Percentiles rank a stretch among this genome's conserved stretches.
Evolutionary conservation across 352 stramenopile species (phyloP).

Genomic region (Paralagenidium karlingii): DNA sequence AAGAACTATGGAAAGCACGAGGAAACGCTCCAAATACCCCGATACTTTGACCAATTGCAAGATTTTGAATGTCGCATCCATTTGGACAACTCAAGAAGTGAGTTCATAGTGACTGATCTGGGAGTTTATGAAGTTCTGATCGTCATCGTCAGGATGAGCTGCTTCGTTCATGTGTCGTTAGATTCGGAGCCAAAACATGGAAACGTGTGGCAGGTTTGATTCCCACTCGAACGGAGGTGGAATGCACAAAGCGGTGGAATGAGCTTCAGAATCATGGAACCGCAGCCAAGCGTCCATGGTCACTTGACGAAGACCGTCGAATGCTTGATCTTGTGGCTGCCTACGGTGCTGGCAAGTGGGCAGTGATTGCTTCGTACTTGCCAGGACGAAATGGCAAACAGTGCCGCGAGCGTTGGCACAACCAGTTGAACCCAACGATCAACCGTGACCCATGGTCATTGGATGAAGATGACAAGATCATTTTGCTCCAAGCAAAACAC

Average conservation of each 20-base stretch:
- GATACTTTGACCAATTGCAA: no score
- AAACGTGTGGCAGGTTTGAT: constrained; percentile 45
- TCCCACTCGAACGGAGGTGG: constrained; percentile 17
- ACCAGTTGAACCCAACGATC: constrained; percentile 92
- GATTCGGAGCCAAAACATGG: constrained; percentile 69
- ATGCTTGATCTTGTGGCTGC: constrained; percentile 37
- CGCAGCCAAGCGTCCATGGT: constrained; percentile 64
- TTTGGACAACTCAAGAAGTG: constrained; percentile 41
- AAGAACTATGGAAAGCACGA: no score
- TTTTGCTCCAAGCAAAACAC: constrained; percentile 54
- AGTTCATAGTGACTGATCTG: constrained; percentile 3
- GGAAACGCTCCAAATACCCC: no score
- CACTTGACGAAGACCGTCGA: constrained; percentile 37
- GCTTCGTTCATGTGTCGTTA: constrained; percentile 48
- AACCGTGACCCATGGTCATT: constrained; percentile 90
- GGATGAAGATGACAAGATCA: constrained; percentile 86
- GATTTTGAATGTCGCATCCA: no score
- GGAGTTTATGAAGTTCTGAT: constrained; percentile 6
- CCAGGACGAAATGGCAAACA: constrained; percentile 92
- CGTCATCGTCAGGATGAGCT: constrained; percentile 31
- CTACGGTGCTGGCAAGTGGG: constrained; percentile 79
- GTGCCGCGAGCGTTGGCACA: constrained; percentile 94
- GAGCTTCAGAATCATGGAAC: constrained; percentile 48
- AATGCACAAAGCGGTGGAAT: constrained; percentile 63
- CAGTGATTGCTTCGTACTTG: constrained; percentile 86